These are phyloP conservation scores for Drechslerella stenobrocha DNA, from an alignment of 2,329 filamentous ascomycete genomes.

Conservation along the genomic window DNA sequence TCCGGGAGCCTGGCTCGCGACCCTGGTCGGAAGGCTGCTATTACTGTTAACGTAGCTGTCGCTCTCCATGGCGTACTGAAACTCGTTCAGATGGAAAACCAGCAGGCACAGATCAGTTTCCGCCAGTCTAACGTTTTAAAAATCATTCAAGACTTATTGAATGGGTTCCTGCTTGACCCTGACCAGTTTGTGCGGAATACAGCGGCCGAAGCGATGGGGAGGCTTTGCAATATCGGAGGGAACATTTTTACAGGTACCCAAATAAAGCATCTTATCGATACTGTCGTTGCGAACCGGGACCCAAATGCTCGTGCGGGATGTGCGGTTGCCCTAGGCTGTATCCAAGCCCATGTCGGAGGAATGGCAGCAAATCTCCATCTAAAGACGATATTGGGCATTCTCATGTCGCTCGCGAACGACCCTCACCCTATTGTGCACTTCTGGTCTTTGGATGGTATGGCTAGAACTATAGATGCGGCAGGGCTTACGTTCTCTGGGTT, in stretches of 20 bases:
- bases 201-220: conserved; percentile 80
- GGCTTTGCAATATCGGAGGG: conserved; percentile 80
- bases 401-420: conserved; percentile 97
- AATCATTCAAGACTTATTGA: conserved; percentile 65
- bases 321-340: conserved; percentile 87
- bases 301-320: conserved; percentile 91
- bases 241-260: conserved; percentile 86
- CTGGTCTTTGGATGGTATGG: conserved; percentile 88
- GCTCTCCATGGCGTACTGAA: conserved; percentile 79
- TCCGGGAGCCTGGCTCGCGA: conserved; percentile 79
- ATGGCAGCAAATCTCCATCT: conserved; percentile 97
- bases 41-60: conserved; percentile 84
- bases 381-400: conserved; percentile 93
- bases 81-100: conserved; percentile 66
- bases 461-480: conserved; percentile 84
- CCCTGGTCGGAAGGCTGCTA: conserved; percentile 82
- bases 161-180: conserved; percentile 76
- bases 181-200: conserved; percentile 85
- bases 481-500: conserved; percentile 89
- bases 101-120: conserved; percentile 46
- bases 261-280: conserved; percentile 89
- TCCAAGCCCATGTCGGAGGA: conserved; percentile 91
- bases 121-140: conserved; percentile 52
- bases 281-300: conserved; percentile 89
- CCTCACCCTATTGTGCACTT: conserved; percentile 94